These are phyloP conservation scores for Hygrophila difformis DNA, from an alignment of 257 asterid species.

Conservation along the genomic window DNA sequence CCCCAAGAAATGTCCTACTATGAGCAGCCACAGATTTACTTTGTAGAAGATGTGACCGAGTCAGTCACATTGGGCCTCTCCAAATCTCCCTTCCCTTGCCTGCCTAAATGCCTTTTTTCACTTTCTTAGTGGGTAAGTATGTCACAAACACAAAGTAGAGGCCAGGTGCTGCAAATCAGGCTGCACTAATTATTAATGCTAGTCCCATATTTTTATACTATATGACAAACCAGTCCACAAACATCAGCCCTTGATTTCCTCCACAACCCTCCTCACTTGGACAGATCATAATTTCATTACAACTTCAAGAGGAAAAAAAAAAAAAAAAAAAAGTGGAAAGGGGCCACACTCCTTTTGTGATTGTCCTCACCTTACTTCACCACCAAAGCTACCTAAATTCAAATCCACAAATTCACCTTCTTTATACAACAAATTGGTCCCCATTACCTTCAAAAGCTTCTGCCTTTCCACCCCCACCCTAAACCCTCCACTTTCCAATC, in stretches of 20 bases:
- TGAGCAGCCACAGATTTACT: too few species aligned
- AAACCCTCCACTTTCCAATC: constrained; percentile 27
- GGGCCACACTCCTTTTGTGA: constrained; percentile 19
- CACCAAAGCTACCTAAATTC: constrained; percentile 18
- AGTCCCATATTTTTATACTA: not conserved
- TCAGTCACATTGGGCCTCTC: constrained; percentile 8
- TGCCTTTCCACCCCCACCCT: constrained; percentile 19
- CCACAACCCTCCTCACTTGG: constrained; percentile 13
- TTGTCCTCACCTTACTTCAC: constrained; percentile 15
- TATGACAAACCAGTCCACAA: not conserved
- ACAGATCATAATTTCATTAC: constrained; percentile 23
- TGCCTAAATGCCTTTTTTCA: too few species aligned
- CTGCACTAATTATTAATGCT: too few species aligned
- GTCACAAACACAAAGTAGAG: constrained; percentile 9
- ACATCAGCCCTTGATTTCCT: constrained; percentile 22
- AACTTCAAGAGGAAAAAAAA: constrained; percentile 24
- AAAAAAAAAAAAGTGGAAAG: constrained; percentile 37
- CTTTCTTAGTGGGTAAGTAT: constrained; percentile 69
- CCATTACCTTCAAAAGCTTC: constrained; percentile 44
- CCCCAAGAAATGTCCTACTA: too few species aligned
- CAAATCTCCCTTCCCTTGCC: too few species aligned
- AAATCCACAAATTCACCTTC: constrained; percentile 25
- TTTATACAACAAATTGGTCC: constrained; percentile 23
- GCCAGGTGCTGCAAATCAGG: not conserved
- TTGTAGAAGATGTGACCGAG: too few species aligned